Evolutionary conservation across 2,329 filamentous ascomycete species (phyloP).

Genomic region (Exophiala aquamarina): DNA sequence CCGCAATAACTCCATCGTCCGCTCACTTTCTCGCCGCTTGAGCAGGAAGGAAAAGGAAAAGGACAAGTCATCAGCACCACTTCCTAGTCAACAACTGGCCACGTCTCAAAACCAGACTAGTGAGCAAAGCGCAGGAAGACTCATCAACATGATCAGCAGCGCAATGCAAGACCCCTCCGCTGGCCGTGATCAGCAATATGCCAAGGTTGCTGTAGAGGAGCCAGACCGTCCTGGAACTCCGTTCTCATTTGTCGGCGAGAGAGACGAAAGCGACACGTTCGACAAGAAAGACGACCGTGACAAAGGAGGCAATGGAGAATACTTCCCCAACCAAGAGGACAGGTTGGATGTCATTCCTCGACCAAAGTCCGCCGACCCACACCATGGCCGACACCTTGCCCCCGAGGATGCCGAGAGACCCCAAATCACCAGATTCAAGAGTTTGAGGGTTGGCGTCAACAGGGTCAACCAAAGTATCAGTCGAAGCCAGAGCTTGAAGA

Average conservation of each 20-base stretch:
- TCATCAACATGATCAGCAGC: conserved; percentile 27
- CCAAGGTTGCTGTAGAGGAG: conserved; percentile 11
- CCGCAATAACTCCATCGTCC: conserved; percentile 25
- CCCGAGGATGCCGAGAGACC: conserved; percentile 17
- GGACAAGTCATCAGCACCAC: conserved; percentile 7
- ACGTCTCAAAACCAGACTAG: conserved; percentile 13
- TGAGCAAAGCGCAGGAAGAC: conserved; percentile 19
- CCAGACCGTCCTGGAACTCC: conserved; percentile 69
- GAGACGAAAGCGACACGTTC: conserved; percentile 25
- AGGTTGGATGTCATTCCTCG: conserved; percentile 19
- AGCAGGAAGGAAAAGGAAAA: conserved; percentile 23
- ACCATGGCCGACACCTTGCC: conserved; percentile 12
- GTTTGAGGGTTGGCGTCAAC: conserved; percentile 24
- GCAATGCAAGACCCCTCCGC: conserved; percentile 18
- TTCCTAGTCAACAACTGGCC: conserved; percentile 26
- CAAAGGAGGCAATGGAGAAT: conserved; percentile 11
- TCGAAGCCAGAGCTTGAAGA: conserved; percentile 89
- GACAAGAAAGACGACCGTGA: conserved; percentile 11
- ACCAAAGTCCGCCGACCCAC: conserved; percentile 11
- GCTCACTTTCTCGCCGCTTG: conserved; percentile 24
- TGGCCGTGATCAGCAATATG: conserved; percentile 19
- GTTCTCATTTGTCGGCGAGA: conserved; percentile 69
- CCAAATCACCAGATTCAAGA: conserved; percentile 29
- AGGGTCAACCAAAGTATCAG: conserved; percentile 56
- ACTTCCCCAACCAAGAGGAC: conserved; percentile 11